Percentiles rank a stretch among this genome's conserved stretches.
Conservation (phyloP, 2,329 filamentous ascomycete species). For the Cladophialophora carrionii region DNA sequence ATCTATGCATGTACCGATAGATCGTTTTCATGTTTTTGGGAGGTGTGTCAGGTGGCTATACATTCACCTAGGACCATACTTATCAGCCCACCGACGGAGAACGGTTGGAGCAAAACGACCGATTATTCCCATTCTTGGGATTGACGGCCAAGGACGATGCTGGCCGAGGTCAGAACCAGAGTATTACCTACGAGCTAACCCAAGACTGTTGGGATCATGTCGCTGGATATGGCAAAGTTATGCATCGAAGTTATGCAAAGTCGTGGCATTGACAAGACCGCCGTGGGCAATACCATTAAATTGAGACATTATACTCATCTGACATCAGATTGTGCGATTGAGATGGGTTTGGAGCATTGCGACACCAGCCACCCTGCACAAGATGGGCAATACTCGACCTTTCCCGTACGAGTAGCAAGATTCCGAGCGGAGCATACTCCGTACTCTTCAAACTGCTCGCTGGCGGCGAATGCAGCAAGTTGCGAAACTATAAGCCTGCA, state of each 20-base stretch:
- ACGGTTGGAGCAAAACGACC: not conserved
- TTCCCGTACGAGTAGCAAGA: not conserved
- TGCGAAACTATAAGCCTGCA: not conserved
- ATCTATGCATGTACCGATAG: not conserved
- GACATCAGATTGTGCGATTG: not conserved
- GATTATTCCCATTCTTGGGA: not conserved
- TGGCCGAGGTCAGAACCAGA: not conserved
- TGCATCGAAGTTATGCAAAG: not conserved
- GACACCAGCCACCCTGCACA: not conserved
- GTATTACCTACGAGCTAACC: not conserved
- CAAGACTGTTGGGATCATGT: not conserved
- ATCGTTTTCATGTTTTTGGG: not conserved
- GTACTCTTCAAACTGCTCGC: not conserved
- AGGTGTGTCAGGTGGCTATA: not conserved
- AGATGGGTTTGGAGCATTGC: not conserved
- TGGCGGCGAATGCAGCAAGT: not conserved
- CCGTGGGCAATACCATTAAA: not conserved
- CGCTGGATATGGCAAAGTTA: not conserved
- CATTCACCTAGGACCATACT: not conserved
- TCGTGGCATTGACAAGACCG: not conserved
- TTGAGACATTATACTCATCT: not conserved
- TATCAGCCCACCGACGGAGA: too few species aligned
- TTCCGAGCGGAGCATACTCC: not conserved
- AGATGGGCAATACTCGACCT: not conserved
- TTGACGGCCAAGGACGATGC: not conserved